phyloP scores from a whole-genome alignment of 805 yeast genomes.

The Ogataea ramenticola region DNA sequence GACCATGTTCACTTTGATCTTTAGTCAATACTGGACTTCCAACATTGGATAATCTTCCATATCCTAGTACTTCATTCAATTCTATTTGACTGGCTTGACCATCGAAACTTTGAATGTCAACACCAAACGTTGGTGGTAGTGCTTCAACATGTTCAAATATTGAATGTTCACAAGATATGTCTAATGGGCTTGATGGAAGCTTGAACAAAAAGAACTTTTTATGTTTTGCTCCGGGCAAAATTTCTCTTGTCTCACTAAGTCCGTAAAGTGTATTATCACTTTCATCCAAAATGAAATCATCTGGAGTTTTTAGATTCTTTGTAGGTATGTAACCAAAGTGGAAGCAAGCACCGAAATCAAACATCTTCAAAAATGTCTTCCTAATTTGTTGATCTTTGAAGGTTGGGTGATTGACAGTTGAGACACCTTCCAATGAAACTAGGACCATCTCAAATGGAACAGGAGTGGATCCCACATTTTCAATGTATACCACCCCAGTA shows the following conservation, averaged over 20 bases:
- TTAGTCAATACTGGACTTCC: conserved; percentile 47
- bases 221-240: conserved; percentile 41
- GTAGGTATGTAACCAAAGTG: conserved; percentile 29
- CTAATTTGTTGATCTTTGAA: conserved; percentile 4
- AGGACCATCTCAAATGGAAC: conserved; percentile 54
- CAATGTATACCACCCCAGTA: conserved; percentile 43
- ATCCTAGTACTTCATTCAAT: conserved; percentile 38
- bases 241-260: conserved; percentile 33
- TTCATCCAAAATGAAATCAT: conserved; percentile 7
- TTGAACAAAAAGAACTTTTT: conserved; percentile 53
- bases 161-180: conserved; percentile 39
- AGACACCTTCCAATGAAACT: conserved; percentile 44
- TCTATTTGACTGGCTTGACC: conserved; percentile 19
- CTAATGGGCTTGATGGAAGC: conserved; percentile 44
- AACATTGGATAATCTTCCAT: conserved; percentile 39
- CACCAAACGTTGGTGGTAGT: conserved; percentile 34
- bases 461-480: conserved; percentile 29
- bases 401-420: conserved; percentile 12
- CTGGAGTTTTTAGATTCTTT: conserved; percentile 13
- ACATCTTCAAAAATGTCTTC: conserved; percentile 38
- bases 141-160: conserved; percentile 23
- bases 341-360: conserved; percentile 41
- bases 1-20: conserved; percentile 36
- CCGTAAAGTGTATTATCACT: conserved; percentile 26
- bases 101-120: conserved; percentile 21